Evolutionary conservation across 2,329 filamentous ascomycete species (phyloP), one percentile per base, ranked within the genome.

Genomic region (Colletotrichum simmondsii): DNA sequence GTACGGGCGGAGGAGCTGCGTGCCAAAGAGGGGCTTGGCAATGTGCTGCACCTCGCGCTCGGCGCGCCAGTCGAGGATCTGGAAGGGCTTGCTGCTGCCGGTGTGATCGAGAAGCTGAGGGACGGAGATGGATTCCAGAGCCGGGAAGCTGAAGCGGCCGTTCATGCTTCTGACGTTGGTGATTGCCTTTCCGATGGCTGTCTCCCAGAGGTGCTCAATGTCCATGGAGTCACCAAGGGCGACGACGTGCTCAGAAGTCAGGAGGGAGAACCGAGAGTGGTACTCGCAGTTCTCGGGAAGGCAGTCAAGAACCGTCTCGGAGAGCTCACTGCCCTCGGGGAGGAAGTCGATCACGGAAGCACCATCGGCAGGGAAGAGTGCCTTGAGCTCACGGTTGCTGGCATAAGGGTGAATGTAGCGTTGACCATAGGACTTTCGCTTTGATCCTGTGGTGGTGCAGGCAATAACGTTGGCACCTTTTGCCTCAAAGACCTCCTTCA

Each of bases 1-100:
- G 67, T 78, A 62, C 0, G 78, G 75, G 4, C 74, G 77, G 54
- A 86, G 75, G 8, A 81, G 72, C 1, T 76, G 59, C 0, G 76
- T 71, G 19, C 75, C 75, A 5, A 75, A 69, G 1, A 78, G 65
- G 2, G 81, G 78, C 52, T 77, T 75, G 19, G 80, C 74, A 0
- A 76, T 68, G 30, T 78, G 69, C 1, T 75, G 28, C 1, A 81
- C 74, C 1, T 72, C 75, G 1, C 83, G 78, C 26, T 84, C 77
- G 1, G 78, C 77, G 52, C 78, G 78, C 85, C 85, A 87, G 76
- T 86, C 80, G 11, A 86, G 67, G 3, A 85, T 64, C 16, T 78
- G 77, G 73, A 84, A 83, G 0, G 77, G 75, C 57, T 53, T 5
- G 65, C 58, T 1, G 62, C 32, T 2, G 57, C 19, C 1, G 59